Evolutionary conservation across 208 protist genomes (phyloP).

Genomic region (Acanthamoeba divionensis): DNA sequence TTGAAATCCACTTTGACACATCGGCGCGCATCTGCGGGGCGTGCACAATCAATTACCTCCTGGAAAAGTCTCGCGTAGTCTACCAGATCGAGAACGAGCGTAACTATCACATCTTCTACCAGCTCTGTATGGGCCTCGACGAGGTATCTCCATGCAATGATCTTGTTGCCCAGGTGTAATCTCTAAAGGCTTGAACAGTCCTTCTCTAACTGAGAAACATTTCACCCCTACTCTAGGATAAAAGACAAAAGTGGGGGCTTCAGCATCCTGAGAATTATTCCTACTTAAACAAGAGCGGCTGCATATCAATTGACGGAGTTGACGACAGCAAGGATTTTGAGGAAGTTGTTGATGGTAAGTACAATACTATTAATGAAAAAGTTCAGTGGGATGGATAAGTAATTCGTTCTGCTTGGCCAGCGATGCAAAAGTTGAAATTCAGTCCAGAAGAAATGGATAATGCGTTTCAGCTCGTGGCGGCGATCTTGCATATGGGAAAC

Average conservation of each 20-base stretch:
- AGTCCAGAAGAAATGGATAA: too few relatives aligned
- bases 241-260: too few relatives aligned
- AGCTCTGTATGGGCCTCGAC: conserved; percentile 61
- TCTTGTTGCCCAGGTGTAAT: background rate
- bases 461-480: too few relatives aligned
- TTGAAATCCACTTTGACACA: conserved; percentile 75
- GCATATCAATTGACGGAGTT: conserved; percentile 74
- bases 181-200: background rate
- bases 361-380: too few relatives aligned
- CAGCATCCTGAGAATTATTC: too few relatives aligned
- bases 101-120: conserved; percentile 94
- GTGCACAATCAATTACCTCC: conserved; percentile 51
- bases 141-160: too few relatives aligned
- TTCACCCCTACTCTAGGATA: conserved; percentile 82
- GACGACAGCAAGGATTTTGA: conserved; percentile 88
- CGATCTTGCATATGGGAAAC: too few relatives aligned
- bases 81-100: conserved; percentile 69
- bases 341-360: conserved; percentile 82
- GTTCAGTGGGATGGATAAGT: background rate
- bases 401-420: background rate
- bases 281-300: conserved; percentile 87
- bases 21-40: conserved; percentile 67
- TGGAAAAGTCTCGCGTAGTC: conserved; percentile 50
- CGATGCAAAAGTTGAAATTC: too few relatives aligned
- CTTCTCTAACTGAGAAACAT: conserved; percentile 27